Conservation (phyloP, 768 basidiomycete species). For the Lactarius vividus region DNA sequence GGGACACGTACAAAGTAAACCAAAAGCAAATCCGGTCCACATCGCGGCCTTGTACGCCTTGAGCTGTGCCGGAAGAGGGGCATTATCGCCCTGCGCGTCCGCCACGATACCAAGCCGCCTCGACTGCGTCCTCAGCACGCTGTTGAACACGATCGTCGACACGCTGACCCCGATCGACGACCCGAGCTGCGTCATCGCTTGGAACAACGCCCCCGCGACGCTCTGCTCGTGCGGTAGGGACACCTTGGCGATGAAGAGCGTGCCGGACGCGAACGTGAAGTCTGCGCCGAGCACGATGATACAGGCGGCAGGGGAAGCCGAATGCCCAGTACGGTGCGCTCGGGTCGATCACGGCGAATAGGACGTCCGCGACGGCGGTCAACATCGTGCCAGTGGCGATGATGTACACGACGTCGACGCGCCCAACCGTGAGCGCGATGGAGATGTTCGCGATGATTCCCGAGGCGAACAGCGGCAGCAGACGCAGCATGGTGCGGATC, state of each 20-base stretch:
- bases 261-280: constrained; percentile 71
- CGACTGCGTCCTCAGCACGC: constrained; percentile 40
- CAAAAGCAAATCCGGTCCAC: constrained; percentile 64
- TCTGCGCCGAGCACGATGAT: constrained; percentile 73
- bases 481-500: constrained; percentile 58
- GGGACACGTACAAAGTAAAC: constrained; percentile 48
- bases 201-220: constrained; percentile 71
- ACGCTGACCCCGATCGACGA: constrained; percentile 68
- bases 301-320: constrained; percentile 65
- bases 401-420: constrained; percentile 54
- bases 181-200: constrained; percentile 78
- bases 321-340: constrained; percentile 66
- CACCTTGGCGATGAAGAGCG: constrained; percentile 70
- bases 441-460: constrained; percentile 64
- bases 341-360: constrained; percentile 68
- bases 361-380: constrained; percentile 54
- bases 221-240: constrained; percentile 68
- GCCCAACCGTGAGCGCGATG: constrained; percentile 57
- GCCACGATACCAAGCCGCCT: constrained; percentile 35
- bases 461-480: constrained; percentile 71
- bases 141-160: constrained; percentile 70
- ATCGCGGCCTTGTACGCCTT: constrained; percentile 60
- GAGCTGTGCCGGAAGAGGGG: constrained; percentile 42
- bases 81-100: constrained; percentile 32
- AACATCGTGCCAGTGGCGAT: constrained; percentile 53